Conservation (phyloP, 2,329 filamentous ascomycete genomes). For the Stagonosporopsis vannaccii region DNA sequence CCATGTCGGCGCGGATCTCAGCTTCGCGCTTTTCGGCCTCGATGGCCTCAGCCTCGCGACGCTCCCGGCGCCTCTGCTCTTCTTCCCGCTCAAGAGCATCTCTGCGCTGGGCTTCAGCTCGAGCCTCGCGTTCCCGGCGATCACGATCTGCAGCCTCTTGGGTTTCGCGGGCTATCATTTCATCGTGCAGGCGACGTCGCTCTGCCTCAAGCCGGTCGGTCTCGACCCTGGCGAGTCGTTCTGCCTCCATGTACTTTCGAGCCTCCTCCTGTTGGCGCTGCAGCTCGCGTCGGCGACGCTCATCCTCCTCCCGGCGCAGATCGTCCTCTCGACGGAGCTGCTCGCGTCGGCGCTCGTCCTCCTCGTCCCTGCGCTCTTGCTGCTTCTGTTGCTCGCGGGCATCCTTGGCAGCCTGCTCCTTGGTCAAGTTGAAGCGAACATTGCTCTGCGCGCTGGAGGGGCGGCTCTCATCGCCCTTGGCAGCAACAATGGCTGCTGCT, state of each 20-base stretch:
- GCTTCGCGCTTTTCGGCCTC: conserved; percentile 39
- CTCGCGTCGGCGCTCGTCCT: conserved; percentile 37
- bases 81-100: conserved; percentile 38
- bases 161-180: conserved; percentile 38
- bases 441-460: conserved; percentile 49
- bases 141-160: conserved; percentile 40
- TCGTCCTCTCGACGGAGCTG: conserved; percentile 31
- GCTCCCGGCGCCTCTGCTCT: conserved; percentile 37
- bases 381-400: conserved; percentile 44
- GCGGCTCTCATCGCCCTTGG: conserved; percentile 33
- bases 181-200: conserved; percentile 36
- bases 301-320: conserved; percentile 23
- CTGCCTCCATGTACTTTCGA: background rate
- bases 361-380: conserved; percentile 34
- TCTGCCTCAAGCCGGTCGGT: conserved; percentile 31
- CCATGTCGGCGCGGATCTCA: conserved; percentile 36
- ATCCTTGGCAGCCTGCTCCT: conserved; percentile 63
- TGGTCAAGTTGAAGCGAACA: conserved; percentile 65
- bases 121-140: conserved; percentile 36
- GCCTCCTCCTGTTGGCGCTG: conserved; percentile 3
- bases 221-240: conserved; percentile 7
- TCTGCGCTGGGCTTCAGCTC: conserved; percentile 39
- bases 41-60: conserved; percentile 34
- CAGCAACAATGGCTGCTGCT: conserved; percentile 48
- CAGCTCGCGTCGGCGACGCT: conserved; percentile 22